Evolutionary conservation across 139 green algal species (phyloP), one percentile per base, ranked within the genome.

Genomic region (Coelastrella sp.): DNA sequence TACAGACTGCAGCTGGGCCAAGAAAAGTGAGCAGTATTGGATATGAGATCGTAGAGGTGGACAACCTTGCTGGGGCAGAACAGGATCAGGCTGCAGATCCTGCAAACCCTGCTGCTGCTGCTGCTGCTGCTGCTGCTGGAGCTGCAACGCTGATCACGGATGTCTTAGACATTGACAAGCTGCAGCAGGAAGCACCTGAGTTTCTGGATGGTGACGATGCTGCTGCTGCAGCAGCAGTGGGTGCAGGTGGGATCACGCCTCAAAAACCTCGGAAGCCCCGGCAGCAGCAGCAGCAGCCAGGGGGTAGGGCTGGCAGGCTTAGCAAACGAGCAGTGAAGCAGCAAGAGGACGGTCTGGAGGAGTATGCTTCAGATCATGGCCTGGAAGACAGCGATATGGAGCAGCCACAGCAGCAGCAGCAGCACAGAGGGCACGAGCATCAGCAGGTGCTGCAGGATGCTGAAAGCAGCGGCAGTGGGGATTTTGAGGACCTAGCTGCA

Each of bases 201-300:
- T 32, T 61, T 16, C 8, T 83, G 77, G 77, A 22, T 65, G 74
- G 19, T 11, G 23, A 56, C n/a, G 20, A 76, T 22, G 8, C 79
- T 47, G 79, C 57, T 13, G 19, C 79, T 20, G 10, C 79, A 59
- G 81, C 81, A 74, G 81, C 59, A 22, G 81, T n/a, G 20, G 32
- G 14, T 13, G 16, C 6, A 8, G 64, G 19, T 56, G 58, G 6
- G 22, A 60, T 58, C 8, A n/a, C 32, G 32, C 32, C 32, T 47
- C 32, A 54, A 4, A 66, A 71, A 57, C 11, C 16, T 17, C 13
- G 65, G 77, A 10, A 83, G 77, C 77, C 64, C 47, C 77, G 65
- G 77, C 77, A 83, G 77, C 77, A 68, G 77, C 56, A n/a, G n/a
- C n/a, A 85, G 59, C 59, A 59, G 80, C 80, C 2, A 11, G 22